Conservation (phyloP, 148 eudicot species). For the Camellia granthamiana region DNA sequence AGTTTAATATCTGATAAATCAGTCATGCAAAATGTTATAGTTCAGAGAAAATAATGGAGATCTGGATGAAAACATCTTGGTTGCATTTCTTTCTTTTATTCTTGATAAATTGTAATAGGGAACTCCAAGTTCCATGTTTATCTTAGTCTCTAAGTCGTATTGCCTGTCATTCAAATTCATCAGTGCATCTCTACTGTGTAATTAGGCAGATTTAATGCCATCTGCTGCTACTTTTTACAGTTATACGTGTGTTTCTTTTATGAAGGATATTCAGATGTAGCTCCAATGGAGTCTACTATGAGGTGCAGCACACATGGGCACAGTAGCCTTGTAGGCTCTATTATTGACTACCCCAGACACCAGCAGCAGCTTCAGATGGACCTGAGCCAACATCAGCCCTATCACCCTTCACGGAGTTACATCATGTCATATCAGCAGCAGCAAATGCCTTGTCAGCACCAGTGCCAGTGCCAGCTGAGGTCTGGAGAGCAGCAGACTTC, state of each 20-base stretch:
- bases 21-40: too few species aligned
- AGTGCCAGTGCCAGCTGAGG: not conserved
- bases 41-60: too few species aligned
- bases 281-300: slow-evolving; percentile 12
- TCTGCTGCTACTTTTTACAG: not conserved
- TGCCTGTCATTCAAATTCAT: not conserved
- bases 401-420: not conserved
- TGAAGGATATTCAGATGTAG: slow-evolving; percentile 19
- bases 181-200: not conserved
- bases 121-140: not conserved
- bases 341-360: not conserved
- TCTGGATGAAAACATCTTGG: not conserved
- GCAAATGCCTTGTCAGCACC: not conserved
- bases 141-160: not conserved
- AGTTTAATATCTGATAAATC: too few species aligned
- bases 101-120: not conserved
- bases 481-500: slow-evolving; percentile 4
- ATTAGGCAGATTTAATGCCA: not conserved
- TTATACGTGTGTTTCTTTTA: not conserved
- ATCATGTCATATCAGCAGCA: not conserved
- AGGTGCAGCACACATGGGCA: slow-evolving; percentile 5
- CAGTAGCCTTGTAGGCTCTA: not conserved
- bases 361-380: slow-evolving; percentile 16
- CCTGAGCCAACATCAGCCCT: slow-evolving; percentile 10
- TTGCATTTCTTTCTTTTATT: not conserved